phyloP scores from a whole-genome alignment of 352 stramenopile genomes.

The Halophytophthora polymorphica region DNA sequence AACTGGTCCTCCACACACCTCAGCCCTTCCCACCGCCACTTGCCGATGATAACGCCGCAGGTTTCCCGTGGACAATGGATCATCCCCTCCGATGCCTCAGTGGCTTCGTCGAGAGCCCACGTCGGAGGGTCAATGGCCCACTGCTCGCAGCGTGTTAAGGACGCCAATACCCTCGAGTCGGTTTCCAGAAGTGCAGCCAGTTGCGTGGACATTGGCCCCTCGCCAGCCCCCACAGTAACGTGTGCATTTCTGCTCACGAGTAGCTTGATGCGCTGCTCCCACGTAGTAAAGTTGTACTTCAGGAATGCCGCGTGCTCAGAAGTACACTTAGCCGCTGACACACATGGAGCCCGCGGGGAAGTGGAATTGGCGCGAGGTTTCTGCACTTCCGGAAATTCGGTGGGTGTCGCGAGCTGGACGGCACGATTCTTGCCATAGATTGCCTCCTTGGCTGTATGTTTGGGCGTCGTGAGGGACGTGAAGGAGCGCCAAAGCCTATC shows the following conservation, averaged over 20 bases:
- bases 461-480: conserved; percentile 31
- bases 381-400: conserved; percentile 14
- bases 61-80: conserved; percentile 42
- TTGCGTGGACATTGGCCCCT: conserved; percentile 20
- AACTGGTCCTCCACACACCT: conserved; percentile 20
- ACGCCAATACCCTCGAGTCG: conserved; percentile 26
- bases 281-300: conserved; percentile 32
- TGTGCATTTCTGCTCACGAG: conserved; percentile 13
- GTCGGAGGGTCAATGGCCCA: conserved; percentile 51
- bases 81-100: conserved; percentile 15
- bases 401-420: conserved; percentile 13
- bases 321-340: conserved; percentile 4
- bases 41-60: conserved; percentile 35
- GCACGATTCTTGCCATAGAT: conserved; percentile 13
- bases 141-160: conserved; percentile 27
- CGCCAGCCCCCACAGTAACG: conserved; percentile 1
- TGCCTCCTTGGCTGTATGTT: conserved; percentile 23
- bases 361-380: conserved; percentile 6
- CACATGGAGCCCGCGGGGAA: background rate
- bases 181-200: conserved; percentile 29
- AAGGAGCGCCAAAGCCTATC: conserved; percentile 42
- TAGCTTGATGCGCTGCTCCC: conserved; percentile 31
- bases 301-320: conserved; percentile 22
- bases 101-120: conserved; percentile 37
- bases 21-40: conserved; percentile 53